Base-by-base conservation (phyloP, 192 early-diverging fungal species). In the Coemansia sp. region DNA sequence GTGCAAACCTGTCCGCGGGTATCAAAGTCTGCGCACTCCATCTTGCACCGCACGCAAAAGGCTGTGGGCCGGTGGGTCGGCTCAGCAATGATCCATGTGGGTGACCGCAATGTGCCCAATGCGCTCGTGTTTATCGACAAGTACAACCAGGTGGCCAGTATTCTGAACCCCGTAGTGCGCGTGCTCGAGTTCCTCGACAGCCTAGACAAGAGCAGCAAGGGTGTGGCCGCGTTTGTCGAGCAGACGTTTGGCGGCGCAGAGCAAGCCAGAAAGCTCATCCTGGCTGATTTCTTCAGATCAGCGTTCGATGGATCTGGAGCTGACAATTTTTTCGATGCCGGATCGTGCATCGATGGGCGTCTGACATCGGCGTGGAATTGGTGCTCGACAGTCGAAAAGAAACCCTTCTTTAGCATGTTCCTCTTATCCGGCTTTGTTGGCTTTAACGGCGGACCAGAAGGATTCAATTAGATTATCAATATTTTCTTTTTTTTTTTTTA, bases 51-150 rank as follows among this genome's bases (percentile, higher is more conserved):
- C 26, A 94, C 96, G 19, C 95, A 96, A 39, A 84, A 89, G 71
- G 87, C 88, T 26, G 90, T 93, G 6, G 91, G 92, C 3, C 85
- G 86, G 47, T 99, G 97, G 97, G 90, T 98, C 11, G 98, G 96
- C 11, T 93, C 91, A 26, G 92, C 93, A 17, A 96, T 98, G 64
- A 94, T 99, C 71, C 98, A 99, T 82, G 69, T 99, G 67, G 98
- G 96, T 21, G 96, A 99, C 81, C 93, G 92, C 78, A 99, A 98
- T 72, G 98, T 99, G 13, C 96, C 98, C 21, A 99, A 99, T 72
- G 93, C 98, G 5, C 88, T 99, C 37, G 91, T 97, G 89, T 98
- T 98, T 63, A 98, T 99, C 60, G 94, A 95, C 88, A 96, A 95
- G 87, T 98, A 98, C 81, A 97, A 95, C 67, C 96, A 99, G 87